Base-by-base conservation (phyloP, 768 basidiomycete species). In the Sarcomyxa edulis region DNA sequence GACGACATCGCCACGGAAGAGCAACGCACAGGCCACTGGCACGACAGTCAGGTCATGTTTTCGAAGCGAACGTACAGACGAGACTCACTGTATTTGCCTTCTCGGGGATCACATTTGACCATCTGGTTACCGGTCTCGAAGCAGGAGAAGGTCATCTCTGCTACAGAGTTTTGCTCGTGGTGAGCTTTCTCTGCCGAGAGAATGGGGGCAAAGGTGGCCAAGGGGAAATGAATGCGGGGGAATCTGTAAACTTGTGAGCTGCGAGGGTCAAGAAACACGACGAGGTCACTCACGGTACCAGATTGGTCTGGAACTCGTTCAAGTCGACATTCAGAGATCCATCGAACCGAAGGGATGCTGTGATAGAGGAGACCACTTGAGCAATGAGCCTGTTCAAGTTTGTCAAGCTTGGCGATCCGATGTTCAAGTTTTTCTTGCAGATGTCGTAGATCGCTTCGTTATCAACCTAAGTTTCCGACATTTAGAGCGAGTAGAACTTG, bases 391-490 rank as follows among this genome's bases (percentile, higher is more conserved):
- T 72, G 71, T 99, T 98, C 44, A 98, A 65, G 74, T 99, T 98
- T 54, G 75, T 71, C 71, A 95, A 91, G 53, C 90, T 84, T 9
- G 96, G 96, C 22, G 76, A 84, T 18, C 71, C 56, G 50, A 97
- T 86, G 51, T 78, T 79, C 41, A 98, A 73, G 59, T 88, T 93
- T 67, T 86, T 84, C 75, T 96, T 94, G 87, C 95, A 98, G 59
- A 98, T 98, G 60, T 97, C 94, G 66, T 95, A 98, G 59, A 98
- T 98, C 37, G 94, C 96, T 65, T 99, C 94, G 60, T 99, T 99
- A 60, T 99, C 96, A 47, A 99, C 88, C 87, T 90, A 40, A 14
- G 19, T 35, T 21, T 18, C 8, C 19, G 31, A 22, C 16, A 4
- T 12, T 9, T 4, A 24, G 9, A n/a, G 14, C n/a, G 23, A 33